phyloP scores from a whole-genome alignment of 768 basidiomycete genomes.

The Symmetrospora coprosmae region DNA sequence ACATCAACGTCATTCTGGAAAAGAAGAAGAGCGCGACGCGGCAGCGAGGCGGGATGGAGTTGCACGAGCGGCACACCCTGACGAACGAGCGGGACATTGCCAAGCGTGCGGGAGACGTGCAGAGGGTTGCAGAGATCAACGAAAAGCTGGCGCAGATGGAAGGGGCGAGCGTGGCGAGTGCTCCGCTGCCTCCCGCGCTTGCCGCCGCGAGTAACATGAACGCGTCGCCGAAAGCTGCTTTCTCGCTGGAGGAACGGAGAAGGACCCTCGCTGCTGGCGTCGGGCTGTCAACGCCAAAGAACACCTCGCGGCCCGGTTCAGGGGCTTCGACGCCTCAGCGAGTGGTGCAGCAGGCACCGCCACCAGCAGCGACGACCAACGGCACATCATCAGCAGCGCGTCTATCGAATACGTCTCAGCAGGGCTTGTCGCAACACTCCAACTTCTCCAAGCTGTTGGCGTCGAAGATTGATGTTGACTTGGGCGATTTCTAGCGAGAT shows the following conservation, averaged over 20 bases:
- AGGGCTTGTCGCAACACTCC: too few species aligned
- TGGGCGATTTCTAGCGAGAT: constrained; percentile 8
- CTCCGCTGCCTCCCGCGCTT: not conserved
- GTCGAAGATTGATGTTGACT: constrained; percentile 12
- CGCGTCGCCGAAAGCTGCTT: not conserved
- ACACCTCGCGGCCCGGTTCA: not conserved
- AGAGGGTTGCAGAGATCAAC: not conserved
- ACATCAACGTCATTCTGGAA: constrained; percentile 3
- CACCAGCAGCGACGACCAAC: too few species aligned
- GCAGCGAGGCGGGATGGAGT: not conserved
- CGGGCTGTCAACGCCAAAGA: constrained; percentile 4
- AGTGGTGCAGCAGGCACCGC: too few species aligned
- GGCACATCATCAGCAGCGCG: too few species aligned
- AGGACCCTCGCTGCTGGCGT: not conserved
- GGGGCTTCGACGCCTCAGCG: constrained; percentile 8
- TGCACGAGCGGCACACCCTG: constrained; percentile 11
- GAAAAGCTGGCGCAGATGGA: not conserved
- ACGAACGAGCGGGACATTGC: constrained; percentile 14
- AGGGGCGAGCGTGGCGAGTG: not conserved
- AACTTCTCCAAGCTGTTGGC: constrained; percentile 8
- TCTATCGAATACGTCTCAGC: too few species aligned
- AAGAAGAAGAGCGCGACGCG: constrained; percentile 11
- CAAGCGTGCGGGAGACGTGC: not conserved
- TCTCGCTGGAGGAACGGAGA: constrained; percentile 1
- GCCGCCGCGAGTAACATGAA: not conserved